Evolutionary conservation across 116 monocot genomes (phyloP), one percentile per base, ranked within the genome.

Genomic region (Cymodocea nodosa): DNA sequence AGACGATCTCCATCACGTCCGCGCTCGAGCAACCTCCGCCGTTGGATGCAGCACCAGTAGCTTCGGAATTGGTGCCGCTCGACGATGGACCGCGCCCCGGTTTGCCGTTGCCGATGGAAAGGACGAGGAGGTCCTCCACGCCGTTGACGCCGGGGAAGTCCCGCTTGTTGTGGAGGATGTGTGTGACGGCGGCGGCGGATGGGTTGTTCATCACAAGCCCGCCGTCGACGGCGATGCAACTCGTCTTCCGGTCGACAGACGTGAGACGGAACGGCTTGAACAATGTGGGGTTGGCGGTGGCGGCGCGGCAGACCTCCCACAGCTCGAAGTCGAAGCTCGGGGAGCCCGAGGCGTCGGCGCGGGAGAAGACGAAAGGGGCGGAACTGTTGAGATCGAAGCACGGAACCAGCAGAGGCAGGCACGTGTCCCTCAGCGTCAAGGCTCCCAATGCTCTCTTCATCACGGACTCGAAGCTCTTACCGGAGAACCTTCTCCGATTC

Each of bases 111-210:
- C 83, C 82, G 16, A 86, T 37, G 0, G 86, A 86, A 4, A 86
- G 54, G 9, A 86, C 62, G 49, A 75, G 7, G 15, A 86, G 75
- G 52, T 86, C 86, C 49, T 82, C 86, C 13, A 82, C 77, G 18
- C 74, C 75, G 63, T 48, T 18, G 48, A 79, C 82, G 34, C 20
- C 36, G 19, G 86, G 86, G 68, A 86, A 86, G 50, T 82, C 86
- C 50, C 62, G 35, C 82, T 80, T 82, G 77, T 86, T 86, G 60
- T 86, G 71, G 7, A 86, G 66, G 35, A 80, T 82, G 57, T 86
- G 86, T 10, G 86, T 86, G 54, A 86, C 71, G 40, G 82, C 86
- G 0, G 79, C 79, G 7, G 79, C 76, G 13, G 86, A 44, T 10
- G 86, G 86, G 70, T 86, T 86, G 51, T 64, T 71, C 77, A 82